Evolutionary conservation across 2,329 filamentous ascomycete genomes (phyloP).

Genomic region (Fusarium neocosmosporiellum): DNA sequence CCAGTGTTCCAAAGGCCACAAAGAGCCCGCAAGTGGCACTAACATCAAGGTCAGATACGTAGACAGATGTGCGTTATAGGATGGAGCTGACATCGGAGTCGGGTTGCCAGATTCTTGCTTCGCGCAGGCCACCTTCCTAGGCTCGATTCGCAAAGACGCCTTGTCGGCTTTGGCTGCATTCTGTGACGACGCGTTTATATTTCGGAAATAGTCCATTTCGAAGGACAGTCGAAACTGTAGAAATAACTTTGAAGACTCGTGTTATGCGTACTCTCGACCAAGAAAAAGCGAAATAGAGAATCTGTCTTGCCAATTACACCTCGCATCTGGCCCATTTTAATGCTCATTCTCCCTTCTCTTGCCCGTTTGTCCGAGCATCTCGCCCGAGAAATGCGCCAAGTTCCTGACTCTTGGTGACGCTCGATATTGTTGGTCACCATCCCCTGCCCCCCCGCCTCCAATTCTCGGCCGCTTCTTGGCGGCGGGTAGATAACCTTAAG

Average conservation of each 20-base stretch:
- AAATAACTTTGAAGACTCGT: background rate
- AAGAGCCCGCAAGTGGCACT: slow-evolving; percentile 1
- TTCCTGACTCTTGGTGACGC: background rate
- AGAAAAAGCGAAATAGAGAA: background rate
- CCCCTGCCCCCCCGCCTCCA: background rate
- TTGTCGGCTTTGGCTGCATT: background rate
- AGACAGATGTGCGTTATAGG: background rate
- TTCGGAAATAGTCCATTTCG: background rate
- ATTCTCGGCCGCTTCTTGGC: background rate
- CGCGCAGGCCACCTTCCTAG: background rate
- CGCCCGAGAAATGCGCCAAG: background rate
- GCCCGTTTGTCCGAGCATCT: background rate
- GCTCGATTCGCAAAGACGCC: background rate
- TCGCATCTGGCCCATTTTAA: background rate
- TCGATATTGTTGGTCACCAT: background rate
- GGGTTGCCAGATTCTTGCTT: background rate
- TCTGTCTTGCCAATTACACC: background rate
- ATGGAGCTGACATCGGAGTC: background rate
- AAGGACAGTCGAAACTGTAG: background rate
- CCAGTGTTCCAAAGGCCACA: background rate
- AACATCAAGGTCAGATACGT: background rate
- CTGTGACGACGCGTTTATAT: background rate
- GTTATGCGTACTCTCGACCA: background rate
- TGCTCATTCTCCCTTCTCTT: background rate
- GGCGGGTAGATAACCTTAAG: slow-evolving; percentile 2